Evolutionary conservation across 169 alveolate species (phyloP).

Genomic region (Cryptosporidium tyzzeri): DNA sequence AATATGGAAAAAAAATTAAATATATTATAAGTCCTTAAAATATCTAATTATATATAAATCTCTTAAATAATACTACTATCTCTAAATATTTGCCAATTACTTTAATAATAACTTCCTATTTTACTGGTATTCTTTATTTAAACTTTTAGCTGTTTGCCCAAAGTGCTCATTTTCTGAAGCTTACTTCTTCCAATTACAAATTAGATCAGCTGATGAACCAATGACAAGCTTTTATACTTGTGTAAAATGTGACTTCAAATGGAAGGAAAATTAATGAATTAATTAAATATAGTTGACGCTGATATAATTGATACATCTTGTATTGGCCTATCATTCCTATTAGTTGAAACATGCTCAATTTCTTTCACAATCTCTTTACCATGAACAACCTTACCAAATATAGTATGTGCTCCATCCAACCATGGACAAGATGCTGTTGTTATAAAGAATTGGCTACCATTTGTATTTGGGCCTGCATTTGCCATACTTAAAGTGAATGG

Average conservation of each 20-base stretch:
- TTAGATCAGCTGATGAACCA: slow-evolving; percentile 92
- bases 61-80: slow-evolving; percentile 78
- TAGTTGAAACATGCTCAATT: slow-evolving; percentile 90
- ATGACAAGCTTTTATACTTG: slow-evolving; percentile 89
- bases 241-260: slow-evolving; percentile 81
- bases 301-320: slow-evolving; percentile 80
- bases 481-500: slow-evolving; percentile 98
- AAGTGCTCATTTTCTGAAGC: slow-evolving; percentile 85
- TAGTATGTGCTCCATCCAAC: slow-evolving; percentile 98
- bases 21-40: background rate
- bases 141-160: slow-evolving; percentile 84
- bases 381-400: slow-evolving; percentile 96
- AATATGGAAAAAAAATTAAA: no score
- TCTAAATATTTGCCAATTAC: slow-evolving; percentile 37
- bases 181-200: slow-evolving; percentile 86
- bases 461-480: slow-evolving; percentile 98
- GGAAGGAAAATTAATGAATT: slow-evolving; percentile 82
- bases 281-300: slow-evolving; percentile 23
- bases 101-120: background rate
- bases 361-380: slow-evolving; percentile 93
- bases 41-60: slow-evolving; percentile 80
- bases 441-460: slow-evolving; percentile 97
- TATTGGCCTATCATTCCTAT: slow-evolving; percentile 85
- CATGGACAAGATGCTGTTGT: slow-evolving; percentile 97
- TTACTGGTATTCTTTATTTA: background rate